Evolutionary conservation across 371 early-diverging fungal species (phyloP), one percentile per base, ranked within the genome.

Genomic region (Mucor indicus): DNA sequence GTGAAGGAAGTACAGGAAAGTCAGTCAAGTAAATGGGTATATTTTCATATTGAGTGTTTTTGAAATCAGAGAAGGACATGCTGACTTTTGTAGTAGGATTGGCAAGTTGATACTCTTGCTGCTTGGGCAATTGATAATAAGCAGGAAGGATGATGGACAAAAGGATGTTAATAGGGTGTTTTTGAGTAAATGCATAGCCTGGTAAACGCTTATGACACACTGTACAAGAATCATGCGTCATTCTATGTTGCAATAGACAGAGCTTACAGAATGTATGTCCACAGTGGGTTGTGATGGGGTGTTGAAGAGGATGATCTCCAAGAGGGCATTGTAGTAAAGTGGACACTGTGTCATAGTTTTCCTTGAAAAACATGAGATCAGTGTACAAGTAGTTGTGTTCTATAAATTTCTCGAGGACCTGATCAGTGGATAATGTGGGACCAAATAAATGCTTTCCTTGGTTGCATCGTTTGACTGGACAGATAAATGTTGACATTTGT

Each of bases 201-300:
- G 68, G 68, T 20, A 67, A 40, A 17, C 61, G 46, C 23, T 45
- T 52, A 25, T 50, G 55, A 35, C 68, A 67, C 20, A 35, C 27
- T 9, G 36, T 38, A 35, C 68, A 67, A 2, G 42, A 27, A 19
- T 57, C 57, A 11, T 38, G 38, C 6, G 44, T 15, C 7, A 63
- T 44, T 22, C 52, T 60, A 19, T 52, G 48, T 16, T 49, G 46
- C 4, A 70, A 44, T 3, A 84, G 44, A 44, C 90, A 89, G 1
- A 59, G 24, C 29, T 72, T 74, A 60, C 90, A 89, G 48, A 79
- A 77, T 0, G 83, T 81, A 53, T 89, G 90, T 2, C 90, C 90
- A 51, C 90, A 89, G 9, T 69, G 70, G 16, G 72, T 73, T 0
- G 86, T 86, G 29, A 85, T 56, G 3, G 90, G 87, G 12, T 77